phyloP scores from a whole-genome alignment of 306 rosid genomes.

The Casuarina cunninghamiana region DNA sequence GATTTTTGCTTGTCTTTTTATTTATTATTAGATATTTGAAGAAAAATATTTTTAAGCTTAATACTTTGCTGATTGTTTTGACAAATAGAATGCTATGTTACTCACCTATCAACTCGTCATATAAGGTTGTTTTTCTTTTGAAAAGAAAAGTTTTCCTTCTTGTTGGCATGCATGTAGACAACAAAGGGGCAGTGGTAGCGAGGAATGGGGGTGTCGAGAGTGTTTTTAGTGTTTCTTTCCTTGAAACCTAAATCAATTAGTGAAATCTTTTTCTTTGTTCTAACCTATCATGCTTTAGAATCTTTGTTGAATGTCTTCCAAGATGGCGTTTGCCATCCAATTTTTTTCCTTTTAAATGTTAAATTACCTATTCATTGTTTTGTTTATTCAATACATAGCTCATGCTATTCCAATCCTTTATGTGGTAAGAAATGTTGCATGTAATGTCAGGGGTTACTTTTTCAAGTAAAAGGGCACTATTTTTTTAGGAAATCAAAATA shows the following conservation, averaged over 20 bases:
- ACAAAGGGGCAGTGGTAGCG: no score
- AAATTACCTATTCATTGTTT: neutral
- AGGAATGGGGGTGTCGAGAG: no score
- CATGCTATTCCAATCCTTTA: conserved; percentile 85
- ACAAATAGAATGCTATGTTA: no score
- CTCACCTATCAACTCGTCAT: no score
- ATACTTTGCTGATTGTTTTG: no score
- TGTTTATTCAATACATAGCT: conserved; percentile 56
- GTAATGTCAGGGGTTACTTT: conserved; percentile 87
- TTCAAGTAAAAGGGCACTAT: conserved; percentile 77
- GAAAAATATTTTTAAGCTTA: no score
- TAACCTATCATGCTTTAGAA: conserved; percentile 58
- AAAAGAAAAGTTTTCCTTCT: no score
- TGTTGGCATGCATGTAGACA: no score
- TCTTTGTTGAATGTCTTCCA: conserved; percentile 83
- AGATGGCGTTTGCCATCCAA: conserved; percentile 80
- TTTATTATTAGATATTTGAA: no score
- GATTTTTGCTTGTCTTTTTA: no score
- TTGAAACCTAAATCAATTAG: neutral
- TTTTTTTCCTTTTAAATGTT: neutral
- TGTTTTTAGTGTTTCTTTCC: neutral
- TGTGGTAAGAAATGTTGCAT: conserved; percentile 96
- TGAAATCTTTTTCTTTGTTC: conserved; percentile 2
- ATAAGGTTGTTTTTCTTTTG: no score
- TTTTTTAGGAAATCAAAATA: neutral